phyloP scores from a whole-genome alignment of 331 rosid species.

The Pyrus hybrid region DNA sequence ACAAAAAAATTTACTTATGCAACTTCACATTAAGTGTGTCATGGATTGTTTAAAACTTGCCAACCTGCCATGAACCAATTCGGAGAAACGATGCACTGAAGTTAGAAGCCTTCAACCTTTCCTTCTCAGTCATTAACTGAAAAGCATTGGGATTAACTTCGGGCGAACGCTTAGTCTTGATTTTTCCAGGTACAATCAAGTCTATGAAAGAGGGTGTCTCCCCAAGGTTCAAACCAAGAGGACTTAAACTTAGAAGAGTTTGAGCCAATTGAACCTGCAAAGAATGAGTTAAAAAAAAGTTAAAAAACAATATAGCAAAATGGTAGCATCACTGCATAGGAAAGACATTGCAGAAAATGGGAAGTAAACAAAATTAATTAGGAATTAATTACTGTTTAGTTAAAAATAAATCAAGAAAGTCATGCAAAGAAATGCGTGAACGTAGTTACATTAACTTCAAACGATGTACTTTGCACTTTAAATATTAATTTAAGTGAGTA shows the following conservation, averaged over 20 bases:
- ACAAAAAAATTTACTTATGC: background rate
- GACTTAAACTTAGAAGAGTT: background rate
- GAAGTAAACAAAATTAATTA: too few species aligned
- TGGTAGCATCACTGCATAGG: background rate
- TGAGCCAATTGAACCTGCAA: conserved; percentile 8
- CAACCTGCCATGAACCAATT: conserved; percentile 42
- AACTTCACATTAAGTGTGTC: background rate
- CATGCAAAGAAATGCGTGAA: background rate
- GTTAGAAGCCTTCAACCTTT: conserved; percentile 21
- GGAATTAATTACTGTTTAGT: too few species aligned
- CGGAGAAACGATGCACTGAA: conserved; percentile 1
- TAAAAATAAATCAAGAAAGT: too few species aligned
- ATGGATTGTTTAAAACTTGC: background rate
- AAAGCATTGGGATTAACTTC: background rate
- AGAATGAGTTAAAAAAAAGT: background rate
- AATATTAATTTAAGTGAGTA: too few species aligned
- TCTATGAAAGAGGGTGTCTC: background rate
- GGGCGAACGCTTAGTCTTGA: background rate
- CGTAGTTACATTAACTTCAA: background rate
- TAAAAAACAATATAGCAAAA: background rate
- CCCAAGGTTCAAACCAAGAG: conserved; percentile 29
- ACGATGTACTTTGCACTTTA: too few species aligned
- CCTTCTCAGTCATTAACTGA: conserved; percentile 7
- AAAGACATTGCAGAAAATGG: background rate
- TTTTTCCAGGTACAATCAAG: background rate